These are phyloP conservation scores for Blastocystis hominis DNA, from an alignment of 352 stramenopile genomes.

Conservation along the genomic window DNA sequence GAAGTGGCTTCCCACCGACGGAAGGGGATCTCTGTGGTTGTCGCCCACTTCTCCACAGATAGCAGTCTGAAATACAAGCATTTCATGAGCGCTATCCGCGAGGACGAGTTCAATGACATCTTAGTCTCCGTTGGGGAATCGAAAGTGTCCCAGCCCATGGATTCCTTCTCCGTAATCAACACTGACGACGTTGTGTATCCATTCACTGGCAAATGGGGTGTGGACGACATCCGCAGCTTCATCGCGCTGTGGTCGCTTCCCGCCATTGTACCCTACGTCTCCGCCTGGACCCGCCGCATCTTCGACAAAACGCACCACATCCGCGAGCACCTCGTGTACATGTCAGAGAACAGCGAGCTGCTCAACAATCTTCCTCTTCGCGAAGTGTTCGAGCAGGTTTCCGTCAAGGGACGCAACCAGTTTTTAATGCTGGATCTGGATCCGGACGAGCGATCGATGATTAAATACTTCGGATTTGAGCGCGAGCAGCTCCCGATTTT, in stretches of 20 bases:
- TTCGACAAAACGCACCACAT: background rate
- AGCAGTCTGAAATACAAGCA: slow-evolving; percentile 29
- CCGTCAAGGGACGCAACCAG: background rate
- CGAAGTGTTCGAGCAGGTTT: background rate
- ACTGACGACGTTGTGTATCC: background rate
- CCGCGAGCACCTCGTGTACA: slow-evolving; percentile 26
- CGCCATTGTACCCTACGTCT: background rate
- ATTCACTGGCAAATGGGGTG: background rate
- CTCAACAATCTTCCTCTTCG: background rate
- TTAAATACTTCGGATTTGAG: slow-evolving; percentile 32
- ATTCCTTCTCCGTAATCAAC: background rate
- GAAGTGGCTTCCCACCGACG: background rate
- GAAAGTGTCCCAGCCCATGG: background rate
- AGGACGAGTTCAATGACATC: background rate
- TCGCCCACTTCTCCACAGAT: background rate
- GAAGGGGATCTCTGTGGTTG: background rate
- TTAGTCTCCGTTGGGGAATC: background rate
- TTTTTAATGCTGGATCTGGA: background rate
- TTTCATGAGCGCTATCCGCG: background rate
- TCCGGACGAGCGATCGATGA: background rate
- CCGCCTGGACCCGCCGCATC: slow-evolving; percentile 1
- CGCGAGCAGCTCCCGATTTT: background rate
- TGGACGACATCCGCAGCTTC: background rate
- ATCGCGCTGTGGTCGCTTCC: background rate
- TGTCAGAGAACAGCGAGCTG: background rate